Conservation (phyloP, 2,329 filamentous ascomycete species). For the Penicillium sp. region DNA sequence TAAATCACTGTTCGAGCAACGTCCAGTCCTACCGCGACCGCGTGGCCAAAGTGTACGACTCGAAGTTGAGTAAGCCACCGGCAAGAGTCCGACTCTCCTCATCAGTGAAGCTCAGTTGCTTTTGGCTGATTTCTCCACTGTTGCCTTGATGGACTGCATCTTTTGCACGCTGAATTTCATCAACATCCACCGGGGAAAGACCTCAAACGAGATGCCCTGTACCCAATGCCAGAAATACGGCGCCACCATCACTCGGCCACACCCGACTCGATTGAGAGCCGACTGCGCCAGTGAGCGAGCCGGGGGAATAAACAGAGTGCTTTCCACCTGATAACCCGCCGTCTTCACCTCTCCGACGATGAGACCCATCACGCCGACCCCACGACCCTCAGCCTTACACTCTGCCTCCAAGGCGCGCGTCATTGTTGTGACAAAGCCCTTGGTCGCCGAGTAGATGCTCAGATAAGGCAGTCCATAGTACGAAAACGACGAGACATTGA, state of each 20-base stretch:
- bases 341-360: constrained; percentile 30
- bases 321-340: constrained; percentile 18
- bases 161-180: constrained; percentile 8
- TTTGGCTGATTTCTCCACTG: constrained; percentile 7
- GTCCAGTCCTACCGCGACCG: too few relatives aligned
- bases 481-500: constrained; percentile 48
- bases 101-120: neutral
- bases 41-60: too few relatives aligned
- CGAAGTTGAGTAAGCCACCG: too few relatives aligned
- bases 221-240: constrained; percentile 32
- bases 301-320: constrained; percentile 25
- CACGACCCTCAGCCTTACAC: constrained; percentile 31
- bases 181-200: constrained; percentile 14
- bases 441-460: constrained; percentile 42
- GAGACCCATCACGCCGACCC: constrained; percentile 38
- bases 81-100: too few relatives aligned
- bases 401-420: constrained; percentile 40
- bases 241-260: constrained; percentile 24
- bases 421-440: constrained; percentile 43
- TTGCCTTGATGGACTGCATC: constrained; percentile 10
- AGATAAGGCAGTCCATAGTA: constrained; percentile 46
- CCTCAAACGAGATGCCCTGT: constrained; percentile 16
- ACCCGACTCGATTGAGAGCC: constrained; percentile 32
- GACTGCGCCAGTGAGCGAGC: constrained; percentile 26
- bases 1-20: too few relatives aligned